These are phyloP conservation scores for Nemania diffusa DNA, from an alignment of 2,329 filamentous ascomycete genomes.

Conservation along the genomic window DNA sequence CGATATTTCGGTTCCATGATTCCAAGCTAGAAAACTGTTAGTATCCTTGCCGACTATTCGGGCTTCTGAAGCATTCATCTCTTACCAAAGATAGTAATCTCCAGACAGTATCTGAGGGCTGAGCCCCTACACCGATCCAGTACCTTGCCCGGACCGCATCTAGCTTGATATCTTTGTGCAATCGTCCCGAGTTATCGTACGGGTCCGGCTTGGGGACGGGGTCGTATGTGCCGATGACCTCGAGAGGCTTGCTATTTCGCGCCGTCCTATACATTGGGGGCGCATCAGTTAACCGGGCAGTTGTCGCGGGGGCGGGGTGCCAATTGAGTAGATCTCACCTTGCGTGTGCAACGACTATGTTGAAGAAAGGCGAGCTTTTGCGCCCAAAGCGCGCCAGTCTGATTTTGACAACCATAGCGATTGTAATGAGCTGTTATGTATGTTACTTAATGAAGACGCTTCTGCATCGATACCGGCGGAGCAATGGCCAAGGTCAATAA, in stretches of 20 bases:
- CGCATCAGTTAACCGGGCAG: constrained; percentile 9
- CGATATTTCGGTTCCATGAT: constrained; percentile 54
- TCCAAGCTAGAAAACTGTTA: constrained; percentile 44
- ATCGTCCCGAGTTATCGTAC: constrained; percentile 69
- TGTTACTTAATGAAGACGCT: not conserved
- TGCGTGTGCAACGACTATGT: constrained; percentile 94
- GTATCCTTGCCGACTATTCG: not conserved
- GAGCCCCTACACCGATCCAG: constrained; percentile 96
- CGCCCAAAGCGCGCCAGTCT: constrained; percentile 93
- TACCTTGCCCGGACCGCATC: constrained; percentile 86
- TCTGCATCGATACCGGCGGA: not conserved
- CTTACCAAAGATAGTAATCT: constrained; percentile 81
- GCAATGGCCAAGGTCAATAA: constrained; percentile 39
- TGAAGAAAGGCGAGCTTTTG: constrained; percentile 91
- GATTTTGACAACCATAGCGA: constrained; percentile 87
- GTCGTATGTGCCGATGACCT: constrained; percentile 87
- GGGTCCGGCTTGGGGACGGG: constrained; percentile 71
- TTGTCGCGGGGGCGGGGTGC: constrained; percentile 13
- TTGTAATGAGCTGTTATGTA: not conserved
- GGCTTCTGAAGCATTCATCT: constrained; percentile 6
- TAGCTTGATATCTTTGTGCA: constrained; percentile 91
- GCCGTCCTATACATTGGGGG: constrained; percentile 70
- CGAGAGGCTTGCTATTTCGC: constrained; percentile 86
- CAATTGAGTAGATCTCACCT: constrained; percentile 65
- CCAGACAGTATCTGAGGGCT: constrained; percentile 92